Percentiles rank a stretch among this genome's conserved stretches.
phyloP scores from a whole-genome alignment of 2,329 filamentous ascomycete genomes.

The Colletotrichum godetiae region DNA sequence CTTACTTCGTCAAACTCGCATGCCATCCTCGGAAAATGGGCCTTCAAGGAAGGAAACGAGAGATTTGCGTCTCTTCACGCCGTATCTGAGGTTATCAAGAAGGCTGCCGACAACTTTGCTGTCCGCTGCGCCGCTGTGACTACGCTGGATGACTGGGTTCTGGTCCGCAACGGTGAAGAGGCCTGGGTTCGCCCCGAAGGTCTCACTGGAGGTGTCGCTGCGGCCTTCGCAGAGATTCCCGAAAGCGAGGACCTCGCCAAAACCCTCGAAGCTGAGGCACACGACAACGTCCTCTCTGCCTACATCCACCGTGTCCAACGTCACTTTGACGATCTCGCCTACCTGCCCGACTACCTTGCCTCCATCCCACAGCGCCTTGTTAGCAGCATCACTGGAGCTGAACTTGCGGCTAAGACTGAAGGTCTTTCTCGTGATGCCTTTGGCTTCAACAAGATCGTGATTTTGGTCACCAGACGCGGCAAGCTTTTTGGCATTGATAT shows the following conservation, averaged over 20 bases:
- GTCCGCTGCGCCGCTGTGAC: slow-evolving; percentile 80
- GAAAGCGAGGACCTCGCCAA: slow-evolving; percentile 80
- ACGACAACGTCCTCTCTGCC: slow-evolving; percentile 82
- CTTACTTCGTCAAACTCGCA: slow-evolving; percentile 83
- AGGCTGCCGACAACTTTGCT: slow-evolving; percentile 75
- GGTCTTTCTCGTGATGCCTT: slow-evolving; percentile 78
- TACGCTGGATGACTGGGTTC: slow-evolving; percentile 79
- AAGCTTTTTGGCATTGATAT: slow-evolving; percentile 84
- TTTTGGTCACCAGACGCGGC: slow-evolving; percentile 83
- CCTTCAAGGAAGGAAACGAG: slow-evolving; percentile 58
- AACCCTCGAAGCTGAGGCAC: slow-evolving; percentile 86
- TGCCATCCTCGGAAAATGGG: slow-evolving; percentile 81
- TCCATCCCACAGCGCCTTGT: slow-evolving; percentile 76
- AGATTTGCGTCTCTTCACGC: slow-evolving; percentile 69
- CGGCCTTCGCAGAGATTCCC: slow-evolving; percentile 82
- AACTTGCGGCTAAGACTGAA: slow-evolving; percentile 54
- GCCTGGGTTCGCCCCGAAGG: slow-evolving; percentile 88
- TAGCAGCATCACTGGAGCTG: slow-evolving; percentile 70
- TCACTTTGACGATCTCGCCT: slow-evolving; percentile 81
- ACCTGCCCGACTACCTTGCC: slow-evolving; percentile 79
- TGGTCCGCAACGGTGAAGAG: slow-evolving; percentile 84
- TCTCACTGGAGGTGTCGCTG: slow-evolving; percentile 81
- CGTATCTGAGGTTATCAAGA: slow-evolving; percentile 85
- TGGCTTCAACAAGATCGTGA: slow-evolving; percentile 86
- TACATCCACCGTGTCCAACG: slow-evolving; percentile 89